A percentile compares a stretch with the other conserved stretches of the same genome.
Conservation (phyloP, 225 moss, liverwort and hornwort species). For the Ulota crispa region DNA sequence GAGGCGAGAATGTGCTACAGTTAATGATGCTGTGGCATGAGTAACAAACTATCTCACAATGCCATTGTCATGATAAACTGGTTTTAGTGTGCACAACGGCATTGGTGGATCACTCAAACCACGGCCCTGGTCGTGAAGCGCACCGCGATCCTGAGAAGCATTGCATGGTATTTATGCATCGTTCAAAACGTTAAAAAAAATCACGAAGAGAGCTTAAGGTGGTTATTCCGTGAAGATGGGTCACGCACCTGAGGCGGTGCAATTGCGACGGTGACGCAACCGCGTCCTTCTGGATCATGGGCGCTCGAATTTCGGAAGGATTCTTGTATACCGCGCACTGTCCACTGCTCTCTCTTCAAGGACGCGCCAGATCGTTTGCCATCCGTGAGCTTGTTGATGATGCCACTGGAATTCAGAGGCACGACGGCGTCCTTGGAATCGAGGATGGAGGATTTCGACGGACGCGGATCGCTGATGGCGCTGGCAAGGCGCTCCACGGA, state of each 20-base stretch:
- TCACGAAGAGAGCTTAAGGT: neutral
- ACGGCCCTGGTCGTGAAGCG: neutral
- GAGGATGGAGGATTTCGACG: neutral
- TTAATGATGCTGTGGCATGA: neutral
- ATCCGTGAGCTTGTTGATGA: neutral
- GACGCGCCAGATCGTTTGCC: neutral
- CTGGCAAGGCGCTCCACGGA: constrained; percentile 55
- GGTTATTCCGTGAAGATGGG: no score
- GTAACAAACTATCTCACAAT: neutral
- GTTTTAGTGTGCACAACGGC: neutral
- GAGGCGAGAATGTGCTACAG: neutral
- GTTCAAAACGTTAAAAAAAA: neutral
- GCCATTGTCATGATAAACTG: neutral
- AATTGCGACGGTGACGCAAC: constrained; percentile 28
- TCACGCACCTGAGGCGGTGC: constrained; percentile 22
- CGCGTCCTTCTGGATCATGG: neutral
- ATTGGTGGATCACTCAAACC: neutral
- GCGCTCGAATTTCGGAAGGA: neutral
- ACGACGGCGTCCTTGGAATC: constrained; percentile 2
- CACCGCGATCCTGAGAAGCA: neutral
- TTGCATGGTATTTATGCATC: neutral
- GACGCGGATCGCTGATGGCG: constrained; percentile 47
- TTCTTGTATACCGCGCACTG: neutral
- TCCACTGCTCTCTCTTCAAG: constrained; percentile 30
- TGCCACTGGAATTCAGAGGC: neutral